These are phyloP conservation scores for Suillus spraguei DNA, from an alignment of 768 basidiomycete species.

Conservation along the genomic window DNA sequence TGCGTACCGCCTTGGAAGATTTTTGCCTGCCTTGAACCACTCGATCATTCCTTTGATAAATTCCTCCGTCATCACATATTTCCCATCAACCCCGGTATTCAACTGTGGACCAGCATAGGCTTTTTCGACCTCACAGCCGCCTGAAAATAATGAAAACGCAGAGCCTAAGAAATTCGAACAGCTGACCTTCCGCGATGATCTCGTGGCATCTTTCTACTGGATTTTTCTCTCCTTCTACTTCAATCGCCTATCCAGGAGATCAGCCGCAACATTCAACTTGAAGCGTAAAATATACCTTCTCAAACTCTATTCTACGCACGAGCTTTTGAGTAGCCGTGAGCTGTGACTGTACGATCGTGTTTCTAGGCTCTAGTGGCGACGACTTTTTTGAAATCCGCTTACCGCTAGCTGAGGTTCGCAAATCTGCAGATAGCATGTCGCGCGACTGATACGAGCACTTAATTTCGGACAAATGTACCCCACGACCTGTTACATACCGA, in stretches of 20 bases:
- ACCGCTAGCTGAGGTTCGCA: constrained; percentile 83
- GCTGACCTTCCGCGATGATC: constrained; percentile 76
- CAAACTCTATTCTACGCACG: constrained; percentile 86
- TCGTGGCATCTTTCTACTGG: constrained; percentile 74
- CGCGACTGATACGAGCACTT: constrained; percentile 56
- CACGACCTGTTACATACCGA: constrained; percentile 47
- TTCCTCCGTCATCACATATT: constrained; percentile 71
- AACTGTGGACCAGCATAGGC: constrained; percentile 79
- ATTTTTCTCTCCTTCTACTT: constrained; percentile 85
- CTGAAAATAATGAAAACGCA: constrained; percentile 38
- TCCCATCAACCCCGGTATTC: constrained; percentile 55
- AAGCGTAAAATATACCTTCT: constrained; percentile 59
- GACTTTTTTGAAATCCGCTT: constrained; percentile 84
- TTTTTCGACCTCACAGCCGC: constrained; percentile 78
- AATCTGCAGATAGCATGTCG: constrained; percentile 90
- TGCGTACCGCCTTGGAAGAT: constrained; percentile 84
- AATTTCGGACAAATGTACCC: neutral
- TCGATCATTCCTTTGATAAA: constrained; percentile 87
- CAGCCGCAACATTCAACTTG: neutral
- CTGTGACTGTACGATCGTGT: constrained; percentile 78
- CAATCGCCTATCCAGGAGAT: constrained; percentile 68
- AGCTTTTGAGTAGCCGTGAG: constrained; percentile 90
- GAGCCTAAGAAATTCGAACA: neutral
- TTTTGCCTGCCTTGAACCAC: constrained; percentile 94
- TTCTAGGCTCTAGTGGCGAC: constrained; percentile 83